phyloP scores from a whole-genome alignment of 2,329 filamentous ascomycete species.

The Colletotrichum eremochloae region DNA sequence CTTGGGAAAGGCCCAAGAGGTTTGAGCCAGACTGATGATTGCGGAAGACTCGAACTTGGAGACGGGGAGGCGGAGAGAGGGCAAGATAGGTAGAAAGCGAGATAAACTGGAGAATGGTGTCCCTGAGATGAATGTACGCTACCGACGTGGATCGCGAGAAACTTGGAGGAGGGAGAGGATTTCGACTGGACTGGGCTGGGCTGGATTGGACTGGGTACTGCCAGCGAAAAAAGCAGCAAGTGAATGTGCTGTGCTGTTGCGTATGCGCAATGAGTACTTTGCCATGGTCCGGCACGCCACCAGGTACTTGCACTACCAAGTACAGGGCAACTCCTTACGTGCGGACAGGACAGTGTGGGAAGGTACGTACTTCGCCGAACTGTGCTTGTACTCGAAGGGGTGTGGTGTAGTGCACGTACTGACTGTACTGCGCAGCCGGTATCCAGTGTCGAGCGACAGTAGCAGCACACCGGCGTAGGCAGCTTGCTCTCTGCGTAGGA shows the following conservation, averaged over 20 bases:
- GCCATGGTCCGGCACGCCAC: slow-evolving; percentile 32
- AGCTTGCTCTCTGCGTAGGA: not conserved
- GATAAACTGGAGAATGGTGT: not conserved
- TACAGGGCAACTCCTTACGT: slow-evolving; percentile 27
- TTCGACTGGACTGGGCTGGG: too few species aligned
- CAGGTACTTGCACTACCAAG: slow-evolving; percentile 20
- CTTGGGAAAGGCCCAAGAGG: not conserved
- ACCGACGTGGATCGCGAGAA: not conserved
- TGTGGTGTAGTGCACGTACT: not conserved
- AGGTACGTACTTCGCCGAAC: slow-evolving; percentile 12
- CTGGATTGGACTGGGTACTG: not conserved
- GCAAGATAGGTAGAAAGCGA: not conserved
- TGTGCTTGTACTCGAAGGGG: not conserved
- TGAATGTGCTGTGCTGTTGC: slow-evolving; percentile 16
- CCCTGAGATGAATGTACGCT: not conserved
- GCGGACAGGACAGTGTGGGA: not conserved
- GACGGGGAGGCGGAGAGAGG: too few species aligned
- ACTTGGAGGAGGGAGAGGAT: not conserved
- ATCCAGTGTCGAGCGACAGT: too few species aligned
- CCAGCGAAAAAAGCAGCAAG: slow-evolving; percentile 1
- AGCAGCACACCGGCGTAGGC: not conserved
- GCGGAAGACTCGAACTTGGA: too few species aligned
- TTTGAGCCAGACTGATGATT: not conserved
- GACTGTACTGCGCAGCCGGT: not conserved
- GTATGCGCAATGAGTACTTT: slow-evolving; percentile 34